phyloP scores from a whole-genome alignment of 2,329 filamentous ascomycete species.

The Hymenoscyphus occultus region DNA sequence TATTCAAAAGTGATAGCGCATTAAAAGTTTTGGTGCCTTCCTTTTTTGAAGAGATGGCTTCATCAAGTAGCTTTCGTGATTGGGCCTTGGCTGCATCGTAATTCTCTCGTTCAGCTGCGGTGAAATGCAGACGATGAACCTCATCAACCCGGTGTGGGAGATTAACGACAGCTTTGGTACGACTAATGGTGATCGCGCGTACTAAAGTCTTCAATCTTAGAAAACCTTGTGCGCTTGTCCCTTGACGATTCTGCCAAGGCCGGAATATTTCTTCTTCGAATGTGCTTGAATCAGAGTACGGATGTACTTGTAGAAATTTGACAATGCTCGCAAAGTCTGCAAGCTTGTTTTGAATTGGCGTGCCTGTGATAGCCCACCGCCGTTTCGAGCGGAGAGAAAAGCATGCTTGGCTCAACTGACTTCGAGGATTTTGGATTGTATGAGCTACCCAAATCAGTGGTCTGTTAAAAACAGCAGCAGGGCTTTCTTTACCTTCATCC shows the following conservation, averaged over 20 bases:
- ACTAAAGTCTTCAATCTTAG: slow-evolving; percentile 14
- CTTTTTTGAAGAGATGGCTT: slow-evolving; percentile 4
- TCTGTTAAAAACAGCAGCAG: background rate
- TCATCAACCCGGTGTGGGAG: slow-evolving; percentile 12
- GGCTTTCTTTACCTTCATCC: slow-evolving; percentile 42
- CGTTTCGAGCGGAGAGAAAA: slow-evolving; percentile 42
- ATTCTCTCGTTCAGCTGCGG: slow-evolving; percentile 7
- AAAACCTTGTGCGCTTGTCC: slow-evolving; percentile 6
- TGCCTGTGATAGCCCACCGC: slow-evolving; percentile 35
- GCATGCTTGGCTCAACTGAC: slow-evolving; percentile 44
- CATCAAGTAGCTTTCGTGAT: slow-evolving; percentile 2
- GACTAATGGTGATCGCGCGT: slow-evolving; percentile 1
- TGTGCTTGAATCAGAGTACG: slow-evolving; percentile 18
- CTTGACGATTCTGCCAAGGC: slow-evolving; percentile 29
- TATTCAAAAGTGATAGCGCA: background rate
- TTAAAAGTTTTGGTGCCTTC: background rate
- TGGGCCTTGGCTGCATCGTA: slow-evolving; percentile 12
- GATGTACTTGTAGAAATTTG: slow-evolving; percentile 26
- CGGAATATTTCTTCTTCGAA: slow-evolving; percentile 29
- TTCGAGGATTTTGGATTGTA: slow-evolving; percentile 48
- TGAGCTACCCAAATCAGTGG: slow-evolving; percentile 40
- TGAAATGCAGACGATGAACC: slow-evolving; percentile 13
- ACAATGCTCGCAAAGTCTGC: slow-evolving; percentile 34
- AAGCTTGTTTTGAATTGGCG: slow-evolving; percentile 36
- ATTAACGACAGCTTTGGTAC: slow-evolving; percentile 12